Evolutionary conservation across 805 yeast genomes (phyloP).

Genomic region (Candida krabiensis): DNA sequence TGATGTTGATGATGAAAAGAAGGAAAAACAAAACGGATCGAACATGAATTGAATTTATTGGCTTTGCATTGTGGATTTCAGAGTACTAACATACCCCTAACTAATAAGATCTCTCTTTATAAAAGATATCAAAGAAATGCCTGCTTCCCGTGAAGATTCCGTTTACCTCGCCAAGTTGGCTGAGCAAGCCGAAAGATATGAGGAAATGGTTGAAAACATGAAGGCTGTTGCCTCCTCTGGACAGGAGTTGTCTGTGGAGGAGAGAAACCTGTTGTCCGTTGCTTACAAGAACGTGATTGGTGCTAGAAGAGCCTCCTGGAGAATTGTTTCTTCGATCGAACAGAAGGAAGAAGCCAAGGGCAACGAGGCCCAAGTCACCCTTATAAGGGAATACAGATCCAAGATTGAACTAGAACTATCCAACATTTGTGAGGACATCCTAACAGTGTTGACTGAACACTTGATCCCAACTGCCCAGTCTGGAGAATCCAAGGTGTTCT

Average conservation of each 20-base stretch:
- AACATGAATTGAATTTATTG: too few relatives aligned
- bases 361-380: constrained; percentile 82
- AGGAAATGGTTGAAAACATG: constrained; percentile 99
- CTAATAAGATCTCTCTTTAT: too few relatives aligned
- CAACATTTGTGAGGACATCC: constrained; percentile 91
- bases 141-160: constrained; percentile 93
- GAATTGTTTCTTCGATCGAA: constrained; percentile 96
- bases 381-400: constrained; percentile 91
- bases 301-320: constrained; percentile 99
- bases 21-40: too few relatives aligned
- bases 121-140: constrained; percentile 41
- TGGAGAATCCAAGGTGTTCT: constrained; percentile 97
- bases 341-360: constrained; percentile 98
- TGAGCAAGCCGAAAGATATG: constrained; percentile 99
- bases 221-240: constrained; percentile 95
- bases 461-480: constrained; percentile 92
- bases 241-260: constrained; percentile 94
- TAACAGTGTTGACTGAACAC: constrained; percentile 82
- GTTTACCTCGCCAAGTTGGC: constrained; percentile 97
- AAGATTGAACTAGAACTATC: constrained; percentile 92
- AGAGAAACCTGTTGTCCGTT: constrained; percentile 93
- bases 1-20: too few relatives aligned
- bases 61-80: too few relatives aligned
- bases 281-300: constrained; percentile 99
- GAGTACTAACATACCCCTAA: too few relatives aligned